phyloP scores from a whole-genome alignment of 1,139 yeast genomes.

The Meyerozyma smithsonii region DNA sequence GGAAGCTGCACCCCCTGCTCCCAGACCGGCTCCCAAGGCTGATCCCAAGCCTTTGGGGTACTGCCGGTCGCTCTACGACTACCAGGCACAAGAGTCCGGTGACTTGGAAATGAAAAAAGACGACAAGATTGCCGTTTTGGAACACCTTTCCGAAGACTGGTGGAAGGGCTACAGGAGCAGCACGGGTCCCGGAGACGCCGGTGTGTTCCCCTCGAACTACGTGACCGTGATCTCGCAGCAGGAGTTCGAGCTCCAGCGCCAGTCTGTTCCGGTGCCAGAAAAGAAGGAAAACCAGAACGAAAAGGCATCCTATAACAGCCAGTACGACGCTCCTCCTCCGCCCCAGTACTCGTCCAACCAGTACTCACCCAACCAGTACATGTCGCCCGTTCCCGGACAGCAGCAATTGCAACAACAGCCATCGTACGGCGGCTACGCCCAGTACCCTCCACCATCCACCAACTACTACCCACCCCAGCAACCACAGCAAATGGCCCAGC shows the following conservation, averaged over 20 bases:
- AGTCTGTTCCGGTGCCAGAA: not conserved
- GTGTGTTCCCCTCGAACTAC: slow-evolving; percentile 89
- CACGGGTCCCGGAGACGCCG: slow-evolving; percentile 45
- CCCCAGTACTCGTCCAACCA: slow-evolving; percentile 10
- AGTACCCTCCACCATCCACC: slow-evolving; percentile 45
- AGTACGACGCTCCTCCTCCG: slow-evolving; percentile 12
- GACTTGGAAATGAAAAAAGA: slow-evolving; percentile 67
- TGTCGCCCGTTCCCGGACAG: slow-evolving; percentile 9
- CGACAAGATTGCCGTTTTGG: slow-evolving; percentile 63
- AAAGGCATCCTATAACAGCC: slow-evolving; percentile 16
- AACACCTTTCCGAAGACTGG: slow-evolving; percentile 83
- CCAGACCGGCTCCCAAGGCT: slow-evolving; percentile 11
- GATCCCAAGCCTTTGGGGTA: slow-evolving; percentile 30
- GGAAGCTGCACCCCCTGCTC: slow-evolving; percentile 16
- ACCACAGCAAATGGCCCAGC: slow-evolving; percentile 14
- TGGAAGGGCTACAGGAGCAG: slow-evolving; percentile 66
- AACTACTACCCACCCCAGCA: slow-evolving; percentile 35
- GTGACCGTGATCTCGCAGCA: slow-evolving; percentile 47
- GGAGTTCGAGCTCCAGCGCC: slow-evolving; percentile 19
- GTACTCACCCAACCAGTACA: slow-evolving; percentile 11
- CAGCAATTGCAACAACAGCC: slow-evolving; percentile 22
- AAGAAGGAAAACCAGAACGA: slow-evolving; percentile 11
- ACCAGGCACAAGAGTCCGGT: slow-evolving; percentile 62
- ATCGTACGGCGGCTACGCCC: slow-evolving; percentile 43
- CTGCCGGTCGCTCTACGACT: slow-evolving; percentile 69